These are phyloP conservation scores for button mushroom (Agaricus bisporus) DNA, from an alignment of 768 basidiomycete species.

Conservation along the genomic window DNA sequence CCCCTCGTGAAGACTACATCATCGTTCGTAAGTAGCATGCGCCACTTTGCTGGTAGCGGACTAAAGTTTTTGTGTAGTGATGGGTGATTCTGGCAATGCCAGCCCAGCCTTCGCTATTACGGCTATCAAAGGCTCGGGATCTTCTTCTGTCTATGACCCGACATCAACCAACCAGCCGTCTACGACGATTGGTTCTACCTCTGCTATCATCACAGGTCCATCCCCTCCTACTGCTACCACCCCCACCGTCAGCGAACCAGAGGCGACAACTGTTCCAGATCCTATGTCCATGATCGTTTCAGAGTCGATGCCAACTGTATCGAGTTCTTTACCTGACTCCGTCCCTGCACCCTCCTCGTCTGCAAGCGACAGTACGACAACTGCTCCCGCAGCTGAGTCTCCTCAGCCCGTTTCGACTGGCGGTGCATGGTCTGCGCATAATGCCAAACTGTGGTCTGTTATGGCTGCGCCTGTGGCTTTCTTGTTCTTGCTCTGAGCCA, in stretches of 20 bases:
- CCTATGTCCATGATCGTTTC: neutral
- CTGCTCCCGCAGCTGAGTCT: neutral
- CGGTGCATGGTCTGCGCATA: constrained; percentile 5
- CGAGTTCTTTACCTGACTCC: neutral
- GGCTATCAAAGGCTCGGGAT: constrained; percentile 28
- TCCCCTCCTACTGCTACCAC: neutral
- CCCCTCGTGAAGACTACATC: constrained; percentile 42
- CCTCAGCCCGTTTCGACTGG: neutral
- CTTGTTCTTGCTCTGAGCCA: neutral
- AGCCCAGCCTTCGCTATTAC: constrained; percentile 58
- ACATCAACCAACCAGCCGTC: constrained; percentile 19
- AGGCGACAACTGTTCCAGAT: no score
- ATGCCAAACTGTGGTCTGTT: neutral
- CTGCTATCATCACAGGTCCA: constrained; percentile 23
- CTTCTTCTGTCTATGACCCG: constrained; percentile 15
- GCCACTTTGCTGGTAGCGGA: neutral
- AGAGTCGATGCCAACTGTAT: neutral
- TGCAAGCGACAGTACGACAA: neutral
- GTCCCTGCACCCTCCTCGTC: neutral
- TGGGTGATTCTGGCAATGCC: constrained; percentile 63
- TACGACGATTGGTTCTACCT: constrained; percentile 21
- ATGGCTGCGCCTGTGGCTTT: constrained; percentile 5
- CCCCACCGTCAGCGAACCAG: neutral
- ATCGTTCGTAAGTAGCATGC: constrained; percentile 50
- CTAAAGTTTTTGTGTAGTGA: constrained; percentile 31